Percentiles rank a stretch among this genome's conserved stretches.
Conservation (phyloP, 371 early-diverging fungal genomes). For the Lichtheimia ornata region DNA sequence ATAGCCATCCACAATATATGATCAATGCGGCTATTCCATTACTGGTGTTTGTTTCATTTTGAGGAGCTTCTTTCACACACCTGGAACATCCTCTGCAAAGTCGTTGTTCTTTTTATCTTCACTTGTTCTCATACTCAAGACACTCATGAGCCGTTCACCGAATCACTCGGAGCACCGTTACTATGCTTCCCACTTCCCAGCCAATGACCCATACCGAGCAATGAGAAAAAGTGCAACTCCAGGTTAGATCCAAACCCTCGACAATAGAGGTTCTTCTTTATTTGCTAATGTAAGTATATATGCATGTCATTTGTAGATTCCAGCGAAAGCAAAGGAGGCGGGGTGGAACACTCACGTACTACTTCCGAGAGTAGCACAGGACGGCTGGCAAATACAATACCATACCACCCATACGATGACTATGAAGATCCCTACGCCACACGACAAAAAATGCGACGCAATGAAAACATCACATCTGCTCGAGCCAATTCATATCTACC, state of each 20-base stretch:
- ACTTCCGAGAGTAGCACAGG: slow-evolving; percentile 42
- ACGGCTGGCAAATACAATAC: not conserved
- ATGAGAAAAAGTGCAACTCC: not conserved
- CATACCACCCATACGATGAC: not conserved
- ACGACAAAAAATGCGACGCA: slow-evolving; percentile 13
- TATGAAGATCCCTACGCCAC: slow-evolving; percentile 38
- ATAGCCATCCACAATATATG: no score
- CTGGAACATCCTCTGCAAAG: no score
- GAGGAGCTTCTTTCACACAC: no score
- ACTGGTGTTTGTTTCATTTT: no score
- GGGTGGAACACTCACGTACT: slow-evolving; percentile 20
- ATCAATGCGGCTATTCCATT: no score
- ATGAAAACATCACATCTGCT: not conserved
- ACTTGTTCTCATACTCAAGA: no score
- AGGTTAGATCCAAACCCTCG: not conserved
- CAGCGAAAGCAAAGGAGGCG: not conserved
- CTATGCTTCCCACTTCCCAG: slow-evolving; percentile 4
- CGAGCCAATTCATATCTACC: slow-evolving; percentile 45
- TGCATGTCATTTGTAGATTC: not conserved
- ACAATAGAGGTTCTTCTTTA: not conserved
- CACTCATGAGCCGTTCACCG: no score
- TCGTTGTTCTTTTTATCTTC: no score
- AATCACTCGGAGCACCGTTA: no score
- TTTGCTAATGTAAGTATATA: not conserved
- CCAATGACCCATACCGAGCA: slow-evolving; percentile 30